Conservation (phyloP, 2,329 filamentous ascomycete species). For the Huntiella bhutanensis region DNA sequence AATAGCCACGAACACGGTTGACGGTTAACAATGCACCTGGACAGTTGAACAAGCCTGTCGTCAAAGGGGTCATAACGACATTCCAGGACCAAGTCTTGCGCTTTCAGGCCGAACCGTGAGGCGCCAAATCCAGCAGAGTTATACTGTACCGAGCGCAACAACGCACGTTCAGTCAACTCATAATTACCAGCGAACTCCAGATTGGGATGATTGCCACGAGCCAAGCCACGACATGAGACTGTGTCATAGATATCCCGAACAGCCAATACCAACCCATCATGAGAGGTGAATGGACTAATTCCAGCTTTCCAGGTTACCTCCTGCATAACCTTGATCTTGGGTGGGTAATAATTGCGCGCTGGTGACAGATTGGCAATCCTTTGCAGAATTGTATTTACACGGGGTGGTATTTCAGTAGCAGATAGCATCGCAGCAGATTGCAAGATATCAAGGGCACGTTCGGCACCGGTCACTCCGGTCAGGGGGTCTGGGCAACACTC, state of each 20-base stretch:
- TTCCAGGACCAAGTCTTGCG: not conserved
- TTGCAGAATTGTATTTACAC: conserved; percentile 19
- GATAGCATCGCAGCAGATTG: conserved; percentile 29
- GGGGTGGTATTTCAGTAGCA: conserved; percentile 21
- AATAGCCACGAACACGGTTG: too few relatives aligned
- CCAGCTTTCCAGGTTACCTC: conserved; percentile 22
- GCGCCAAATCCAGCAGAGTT: too few relatives aligned
- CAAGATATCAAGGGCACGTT: conserved; percentile 31
- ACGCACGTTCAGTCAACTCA: too few relatives aligned
- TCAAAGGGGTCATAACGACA: too few relatives aligned
- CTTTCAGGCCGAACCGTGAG: too few relatives aligned
- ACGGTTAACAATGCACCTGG: too few relatives aligned
- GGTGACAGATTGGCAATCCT: conserved; percentile 26
- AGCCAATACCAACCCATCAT: conserved; percentile 15
- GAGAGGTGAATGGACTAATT: conserved; percentile 25
- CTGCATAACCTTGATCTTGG: conserved; percentile 25
- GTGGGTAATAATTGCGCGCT: conserved; percentile 25
- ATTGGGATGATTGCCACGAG: too few relatives aligned
- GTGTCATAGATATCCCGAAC: too few relatives aligned
- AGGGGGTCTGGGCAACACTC: conserved; percentile 31
- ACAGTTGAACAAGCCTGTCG: too few relatives aligned
- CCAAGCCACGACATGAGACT: too few relatives aligned
- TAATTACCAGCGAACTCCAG: too few relatives aligned
- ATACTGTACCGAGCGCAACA: too few relatives aligned
- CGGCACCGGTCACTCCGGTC: conserved; percentile 31